Conservation (phyloP, 2,329 filamentous ascomycete species). For the Lasiodiplodia gonubiensis region DNA sequence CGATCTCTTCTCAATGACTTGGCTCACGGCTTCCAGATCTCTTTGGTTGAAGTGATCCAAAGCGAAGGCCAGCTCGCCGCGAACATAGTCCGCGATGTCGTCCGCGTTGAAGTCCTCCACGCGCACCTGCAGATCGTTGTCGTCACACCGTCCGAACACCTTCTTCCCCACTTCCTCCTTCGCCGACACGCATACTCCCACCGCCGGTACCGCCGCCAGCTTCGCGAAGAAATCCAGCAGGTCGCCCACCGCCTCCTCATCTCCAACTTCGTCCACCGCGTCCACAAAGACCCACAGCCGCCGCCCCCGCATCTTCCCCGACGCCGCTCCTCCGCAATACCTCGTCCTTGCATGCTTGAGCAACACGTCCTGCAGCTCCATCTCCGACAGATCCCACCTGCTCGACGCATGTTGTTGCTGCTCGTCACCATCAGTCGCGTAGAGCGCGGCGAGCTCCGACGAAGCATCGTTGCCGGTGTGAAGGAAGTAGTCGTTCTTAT, state of each 20-base stretch:
- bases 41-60: background rate
- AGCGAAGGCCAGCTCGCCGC: background rate
- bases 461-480: background rate
- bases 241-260: background rate
- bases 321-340: background rate
- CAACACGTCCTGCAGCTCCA: constrained; percentile 13
- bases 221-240: constrained; percentile 1
- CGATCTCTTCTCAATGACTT: background rate
- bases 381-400: constrained; percentile 9
- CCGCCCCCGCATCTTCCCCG: background rate
- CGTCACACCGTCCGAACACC: background rate
- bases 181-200: background rate
- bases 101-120: constrained; percentile 5
- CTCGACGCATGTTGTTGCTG: background rate
- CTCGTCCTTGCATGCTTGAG: constrained; percentile 1
- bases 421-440: background rate
- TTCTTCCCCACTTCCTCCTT: background rate
- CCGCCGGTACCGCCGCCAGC: background rate
- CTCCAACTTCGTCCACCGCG: background rate
- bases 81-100: background rate
- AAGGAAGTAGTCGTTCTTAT: background rate
- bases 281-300: constrained; percentile 13
- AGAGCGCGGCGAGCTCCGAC: background rate
- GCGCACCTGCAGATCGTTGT: background rate
- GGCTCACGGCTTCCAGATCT: background rate